phyloP scores from a whole-genome alignment of 2,329 filamentous ascomycete genomes.

The Aspergillus felis region DNA sequence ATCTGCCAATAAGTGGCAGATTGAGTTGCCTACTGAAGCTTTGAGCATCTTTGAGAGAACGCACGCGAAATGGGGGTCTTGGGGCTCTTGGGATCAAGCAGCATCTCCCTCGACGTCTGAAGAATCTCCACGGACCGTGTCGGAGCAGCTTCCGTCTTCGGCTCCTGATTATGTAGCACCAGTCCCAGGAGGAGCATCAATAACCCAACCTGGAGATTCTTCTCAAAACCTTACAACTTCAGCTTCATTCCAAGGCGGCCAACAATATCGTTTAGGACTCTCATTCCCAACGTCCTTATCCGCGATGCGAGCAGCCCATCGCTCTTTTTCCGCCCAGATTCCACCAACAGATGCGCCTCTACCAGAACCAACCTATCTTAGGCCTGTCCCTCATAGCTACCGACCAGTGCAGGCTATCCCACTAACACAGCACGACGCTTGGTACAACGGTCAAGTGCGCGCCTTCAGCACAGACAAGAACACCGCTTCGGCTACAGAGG shows the following conservation, averaged over 20 bases:
- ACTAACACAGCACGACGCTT: conserved; percentile 28
- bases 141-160: conserved; percentile 14
- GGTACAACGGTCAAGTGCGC: conserved; percentile 25
- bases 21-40: conserved; percentile 82
- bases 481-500: conserved; percentile 37
- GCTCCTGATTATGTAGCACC: conserved; percentile 17
- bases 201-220: conserved; percentile 7
- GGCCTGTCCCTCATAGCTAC: conserved; percentile 21
- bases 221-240: conserved; percentile 8
- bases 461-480: conserved; percentile 20
- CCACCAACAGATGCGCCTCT: conserved; percentile 19
- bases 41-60: conserved; percentile 69
- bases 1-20: conserved; percentile 82
- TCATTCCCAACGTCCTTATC: conserved; percentile 16
- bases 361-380: conserved; percentile 33
- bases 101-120: conserved; percentile 28
- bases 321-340: conserved; percentile 15
- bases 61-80: conserved; percentile 74
- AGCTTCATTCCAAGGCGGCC: conserved; percentile 11
- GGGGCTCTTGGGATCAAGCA: conserved; percentile 46
- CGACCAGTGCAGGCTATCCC: conserved; percentile 16
- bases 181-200: conserved; percentile 2
- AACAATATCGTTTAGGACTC: conserved; percentile 13
- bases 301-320: conserved; percentile 16
- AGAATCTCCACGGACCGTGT: conserved; percentile 19